Conservation (phyloP, 2,329 filamentous ascomycete species). For the Drechslera avenae region DNA sequence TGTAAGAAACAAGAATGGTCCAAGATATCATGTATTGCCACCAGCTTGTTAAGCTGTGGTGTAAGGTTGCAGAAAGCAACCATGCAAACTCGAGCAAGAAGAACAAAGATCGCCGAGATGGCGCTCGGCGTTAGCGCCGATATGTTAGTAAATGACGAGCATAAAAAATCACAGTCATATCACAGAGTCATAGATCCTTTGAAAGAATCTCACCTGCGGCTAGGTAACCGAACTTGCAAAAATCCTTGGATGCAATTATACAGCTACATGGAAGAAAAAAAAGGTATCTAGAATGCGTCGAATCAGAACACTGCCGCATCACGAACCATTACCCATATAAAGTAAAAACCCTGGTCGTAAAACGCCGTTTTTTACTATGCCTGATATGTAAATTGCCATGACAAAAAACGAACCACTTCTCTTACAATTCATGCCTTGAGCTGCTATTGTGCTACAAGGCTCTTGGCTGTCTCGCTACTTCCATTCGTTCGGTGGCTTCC, state of each 20-base stretch:
- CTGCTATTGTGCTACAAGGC: conserved; percentile 32
- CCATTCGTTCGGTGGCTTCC: conserved; percentile 23
- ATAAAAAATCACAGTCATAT: no score
- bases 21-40: neutral
- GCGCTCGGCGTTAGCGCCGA: conserved; percentile 14
- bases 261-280: conserved; percentile 1
- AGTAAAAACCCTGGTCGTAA: conserved; percentile 3
- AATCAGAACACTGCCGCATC: conserved; percentile 25
- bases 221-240: conserved; percentile 1
- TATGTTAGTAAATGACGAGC: conserved; percentile 8
- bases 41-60: neutral
- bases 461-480: conserved; percentile 33
- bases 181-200: conserved; percentile 17
- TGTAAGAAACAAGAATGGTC: no score
- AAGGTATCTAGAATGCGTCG: conserved; percentile 38
- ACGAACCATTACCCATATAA: conserved; percentile 9
- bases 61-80: neutral
- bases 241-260: conserved; percentile 6
- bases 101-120: conserved; percentile 2
- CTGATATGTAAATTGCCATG: conserved; percentile 17
- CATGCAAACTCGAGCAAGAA: neutral
- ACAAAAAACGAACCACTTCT: conserved; percentile 13
- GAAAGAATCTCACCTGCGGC: neutral
- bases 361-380: conserved; percentile 28
- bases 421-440: conserved; percentile 2